These are phyloP conservation scores for Phialophora macrospora DNA, from an alignment of 2,329 filamentous ascomycete species.

Conservation along the genomic window DNA sequence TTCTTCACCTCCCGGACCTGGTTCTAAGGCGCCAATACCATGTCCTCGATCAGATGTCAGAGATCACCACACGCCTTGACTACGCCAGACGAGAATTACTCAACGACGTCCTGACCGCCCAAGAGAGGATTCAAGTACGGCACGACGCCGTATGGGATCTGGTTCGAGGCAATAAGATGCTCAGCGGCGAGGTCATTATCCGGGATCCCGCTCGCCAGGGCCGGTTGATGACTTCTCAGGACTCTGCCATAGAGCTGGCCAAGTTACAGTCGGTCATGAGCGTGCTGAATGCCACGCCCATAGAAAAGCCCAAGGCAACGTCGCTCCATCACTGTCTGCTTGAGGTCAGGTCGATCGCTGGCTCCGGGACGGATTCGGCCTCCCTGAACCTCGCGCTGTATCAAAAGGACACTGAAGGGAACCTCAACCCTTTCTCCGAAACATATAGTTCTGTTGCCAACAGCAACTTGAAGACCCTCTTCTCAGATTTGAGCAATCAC, in stretches of 20 bases:
- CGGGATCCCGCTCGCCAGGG: conserved; percentile 83
- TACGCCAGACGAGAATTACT: conserved; percentile 85
- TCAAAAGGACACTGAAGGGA: conserved; percentile 68
- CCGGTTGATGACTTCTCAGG: conserved; percentile 84
- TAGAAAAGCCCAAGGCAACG: conserved; percentile 67
- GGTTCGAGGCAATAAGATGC: conserved; percentile 90
- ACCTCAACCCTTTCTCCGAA: conserved; percentile 75
- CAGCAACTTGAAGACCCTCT: conserved; percentile 78
- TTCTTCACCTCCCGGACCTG: conserved; percentile 91
- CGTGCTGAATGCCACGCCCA: conserved; percentile 81
- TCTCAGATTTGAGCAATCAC: conserved; percentile 79
- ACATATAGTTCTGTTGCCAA: conserved; percentile 71
- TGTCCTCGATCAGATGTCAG: conserved; percentile 78
- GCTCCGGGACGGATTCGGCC: conserved; percentile 74
- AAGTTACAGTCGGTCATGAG: conserved; percentile 96
- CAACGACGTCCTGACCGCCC: conserved; percentile 87
- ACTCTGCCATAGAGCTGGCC: conserved; percentile 89
- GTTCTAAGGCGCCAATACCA: conserved; percentile 81
- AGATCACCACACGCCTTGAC: conserved; percentile 81
- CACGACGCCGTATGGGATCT: conserved; percentile 96
- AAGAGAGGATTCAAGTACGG: conserved; percentile 79
- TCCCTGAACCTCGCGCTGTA: conserved; percentile 79
- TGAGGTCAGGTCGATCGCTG: conserved; percentile 81
- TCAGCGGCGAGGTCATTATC: conserved; percentile 92
- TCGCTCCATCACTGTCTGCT: conserved; percentile 69